Base-by-base conservation (phyloP, 1,139 yeast species). In the Keqinozyma sinolaborantium region DNA sequence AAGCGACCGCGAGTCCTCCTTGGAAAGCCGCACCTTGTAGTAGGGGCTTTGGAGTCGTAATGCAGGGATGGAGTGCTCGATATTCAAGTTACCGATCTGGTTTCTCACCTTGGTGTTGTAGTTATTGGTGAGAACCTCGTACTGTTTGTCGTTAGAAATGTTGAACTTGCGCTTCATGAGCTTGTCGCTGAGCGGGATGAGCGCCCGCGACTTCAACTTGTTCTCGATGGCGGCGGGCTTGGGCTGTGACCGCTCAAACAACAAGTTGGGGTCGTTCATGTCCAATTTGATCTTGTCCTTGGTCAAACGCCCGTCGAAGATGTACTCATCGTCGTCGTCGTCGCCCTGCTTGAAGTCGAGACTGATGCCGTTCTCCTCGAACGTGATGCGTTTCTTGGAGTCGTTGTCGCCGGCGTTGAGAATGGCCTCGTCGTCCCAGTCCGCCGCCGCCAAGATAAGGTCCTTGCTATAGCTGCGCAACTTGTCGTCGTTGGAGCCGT, bases 21-120 rank as follows among this genome's bases (percentile, higher is more conserved):
- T 79, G 4, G 83, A 65, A 25, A 88, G 63, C 40, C 71, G 77
- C 18, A 90, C 97, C 51, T 83, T 86, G 59, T 88, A 94, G 56
- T 79, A 90, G 4, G 99, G 99, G 0, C 90, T 75, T 58, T 94
- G 98, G 30, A 94, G 65, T 32, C 95, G 69, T 24, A 80, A 56
- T 0, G 98, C 97, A 2, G 96, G 95, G 48, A 80, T 72, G 0
- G 97, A 78, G 56, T 94, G 98, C 48, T 94, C 98, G 39, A 94
- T 88, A 35, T 77, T 82, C 42, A 94, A 68, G 44, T 92, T 87
- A 35, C 97, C 95, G 49, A 94, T 81, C 14, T 95, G 95, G 4
- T 95, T 81, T 55, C 99, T 79, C 23, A 92, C 87, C 63, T 87
- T 90, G 29, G 95, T 81, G 51, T 87, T 95, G 53, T 90, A 88